Base-by-base conservation (phyloP, 352 stramenopile genomes). In the Proteromonas lacertae region DNA sequence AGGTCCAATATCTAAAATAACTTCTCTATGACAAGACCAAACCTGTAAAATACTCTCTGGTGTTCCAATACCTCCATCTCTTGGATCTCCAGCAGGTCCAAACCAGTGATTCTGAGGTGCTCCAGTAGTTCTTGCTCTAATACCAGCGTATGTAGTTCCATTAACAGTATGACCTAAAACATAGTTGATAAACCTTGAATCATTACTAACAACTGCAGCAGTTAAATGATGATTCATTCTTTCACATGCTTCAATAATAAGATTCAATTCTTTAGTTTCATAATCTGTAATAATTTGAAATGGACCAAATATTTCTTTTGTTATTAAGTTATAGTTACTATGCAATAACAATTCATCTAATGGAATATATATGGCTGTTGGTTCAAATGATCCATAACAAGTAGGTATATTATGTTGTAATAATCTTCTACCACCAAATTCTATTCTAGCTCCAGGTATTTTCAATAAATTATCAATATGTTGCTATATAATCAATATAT, bases 101-200 rank as follows among this genome's bases (percentile, higher is more conserved):
- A 82, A 84, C 73, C 73, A 89, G 53, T 89, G 73, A 59, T 89
- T 89, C 53, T 84, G 66, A 3, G 73, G 73, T 10, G 73, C 73
- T 29, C 73, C 73, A 1, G 73, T 89, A 7, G 73, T 89, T 45
- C 73, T 65, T 9, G 80, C 84, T 32, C 84, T 65, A 35, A 83
- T 77, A 33, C 84, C 84, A 36, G 59, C 70, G 62, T 96, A 96
- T 1, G 82, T 95, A 25, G 84, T 96, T 38, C 84, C 84, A 55
- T 96, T 96, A n/a, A 96, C 82, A n/a, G 84, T 90, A 52, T 81
- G 58, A 19, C 69, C 65, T 10, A 96, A 61, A 33, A 96, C 67
- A 29, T 82, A 63, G 35, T 81, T 62, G 45, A 72, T 59, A 53
- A 95, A 96, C 29, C 64, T 47, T 23, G 66, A 47, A 53, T 96